Evolutionary conservation across 1,139 yeast species (phyloP), one percentile per base, ranked within the genome.

Genomic region (Pichia norvegensis): DNA sequence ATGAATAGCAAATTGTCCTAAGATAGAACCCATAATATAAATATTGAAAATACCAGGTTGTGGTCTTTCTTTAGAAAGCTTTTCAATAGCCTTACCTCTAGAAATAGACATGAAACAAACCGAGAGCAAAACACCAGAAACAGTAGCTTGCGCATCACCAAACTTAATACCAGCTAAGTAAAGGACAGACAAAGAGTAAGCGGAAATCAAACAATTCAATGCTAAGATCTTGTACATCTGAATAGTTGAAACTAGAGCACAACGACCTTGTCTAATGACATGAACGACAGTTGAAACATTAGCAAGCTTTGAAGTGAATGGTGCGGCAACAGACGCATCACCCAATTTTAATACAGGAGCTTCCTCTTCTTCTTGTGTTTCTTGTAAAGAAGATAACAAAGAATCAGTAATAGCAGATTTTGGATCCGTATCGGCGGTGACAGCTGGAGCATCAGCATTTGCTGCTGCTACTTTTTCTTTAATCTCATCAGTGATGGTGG

Each of bases 281-380:
- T 88, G 83, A 45, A 95, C 85, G 48, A 94, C 97, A 46, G 98
- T 84, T 47, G 92, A 78, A 42, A 94, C 98, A 63, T 85, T 85
- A 33, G 96, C 79, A 56, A 92, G 77, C 64, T 92, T 92, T 25
- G 97, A 90, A 19, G 99, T 92, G 64, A 92, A 88, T 40, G 99
- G 99, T 36, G 99, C 99, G 47, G 99, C 99, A 59, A 94, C 96
- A 25, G 97, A 90, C 10, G 99, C 99, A 69, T 92, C 99, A 59
- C 99, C 99, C 47, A 92, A 74, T 65, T 92, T 94, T 68, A 92
- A 76, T 41, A 85, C 80, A 48, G 99, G 98, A 0, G 94, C 95
- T 56, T 90, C 97, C 46, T 81, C 92, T 29, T 74, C 85, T 54
- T 79, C 88, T 47, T 62, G 64, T 37, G 52, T 38, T 47, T 79